Conservation (phyloP, 1,139 yeast species). For the Yamadazyma aaseri region DNA sequence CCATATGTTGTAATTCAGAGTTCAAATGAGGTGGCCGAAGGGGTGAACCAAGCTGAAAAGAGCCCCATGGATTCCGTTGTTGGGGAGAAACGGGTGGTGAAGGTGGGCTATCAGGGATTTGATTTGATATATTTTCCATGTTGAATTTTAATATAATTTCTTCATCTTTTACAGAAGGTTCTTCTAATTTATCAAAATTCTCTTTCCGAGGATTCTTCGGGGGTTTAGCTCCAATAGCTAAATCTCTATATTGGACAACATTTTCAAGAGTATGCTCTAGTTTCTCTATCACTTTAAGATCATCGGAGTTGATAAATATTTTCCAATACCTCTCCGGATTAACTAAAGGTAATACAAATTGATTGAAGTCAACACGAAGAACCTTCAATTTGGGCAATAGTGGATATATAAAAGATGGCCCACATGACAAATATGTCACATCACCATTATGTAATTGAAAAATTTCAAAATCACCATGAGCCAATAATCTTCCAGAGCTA, state of each 20-base stretch:
- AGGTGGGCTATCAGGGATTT: constrained; percentile 48
- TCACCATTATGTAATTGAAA: constrained; percentile 64
- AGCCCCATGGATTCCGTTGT: constrained; percentile 12
- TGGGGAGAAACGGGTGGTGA: constrained; percentile 45
- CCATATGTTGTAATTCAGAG: constrained; percentile 11
- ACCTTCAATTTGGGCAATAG: constrained; percentile 60
- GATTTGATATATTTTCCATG: constrained; percentile 18
- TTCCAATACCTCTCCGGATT: constrained; percentile 77
- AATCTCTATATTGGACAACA: constrained; percentile 47
- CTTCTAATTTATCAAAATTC: constrained; percentile 1
- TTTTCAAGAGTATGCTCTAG: constrained; percentile 39
- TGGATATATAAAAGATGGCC: constrained; percentile 58
- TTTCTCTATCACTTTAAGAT: constrained; percentile 26
- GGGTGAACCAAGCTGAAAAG: constrained; percentile 10
- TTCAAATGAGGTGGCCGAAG: constrained; percentile 10
- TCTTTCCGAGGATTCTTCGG: constrained; percentile 2
- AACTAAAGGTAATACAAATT: constrained; percentile 62
- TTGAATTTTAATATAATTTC: constrained; percentile 10
- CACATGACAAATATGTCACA: constrained; percentile 62
- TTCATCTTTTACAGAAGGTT: neutral
- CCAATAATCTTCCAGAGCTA: constrained; percentile 47
- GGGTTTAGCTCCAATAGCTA: constrained; percentile 20
- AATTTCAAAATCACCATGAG: constrained; percentile 63
- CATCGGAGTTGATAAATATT: constrained; percentile 45
- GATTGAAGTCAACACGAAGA: constrained; percentile 49